Evolutionary conservation across 2,329 filamentous ascomycete species (phyloP).

Genomic region (Beauveria sp.): DNA sequence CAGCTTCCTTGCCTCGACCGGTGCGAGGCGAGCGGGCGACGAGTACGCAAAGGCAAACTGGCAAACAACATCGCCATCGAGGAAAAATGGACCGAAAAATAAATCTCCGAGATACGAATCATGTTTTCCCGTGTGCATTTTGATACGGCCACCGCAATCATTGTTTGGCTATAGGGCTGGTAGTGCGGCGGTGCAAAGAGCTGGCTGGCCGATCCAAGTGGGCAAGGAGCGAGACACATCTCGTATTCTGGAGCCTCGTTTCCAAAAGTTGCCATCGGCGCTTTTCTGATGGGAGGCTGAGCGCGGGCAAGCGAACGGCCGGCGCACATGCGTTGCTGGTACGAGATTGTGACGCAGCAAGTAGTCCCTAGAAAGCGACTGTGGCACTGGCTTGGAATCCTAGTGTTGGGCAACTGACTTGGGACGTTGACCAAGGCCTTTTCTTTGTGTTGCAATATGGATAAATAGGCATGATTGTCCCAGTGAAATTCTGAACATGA

Average conservation of each 20-base stretch:
- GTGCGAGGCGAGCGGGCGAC: too few relatives aligned
- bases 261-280: background rate
- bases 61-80: background rate
- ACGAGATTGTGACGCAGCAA: constrained; percentile 1
- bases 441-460: background rate
- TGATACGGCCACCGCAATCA: too few relatives aligned
- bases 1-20: background rate
- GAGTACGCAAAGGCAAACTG: background rate
- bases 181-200: background rate
- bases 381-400: background rate
- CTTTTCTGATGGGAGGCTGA: background rate
- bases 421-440: background rate
- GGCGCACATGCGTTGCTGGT: background rate
- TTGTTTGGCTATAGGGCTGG: background rate
- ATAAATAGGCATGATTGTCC: background rate
- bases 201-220: background rate
- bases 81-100: background rate
- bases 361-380: background rate
- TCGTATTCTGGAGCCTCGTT: background rate
- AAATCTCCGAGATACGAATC: background rate
- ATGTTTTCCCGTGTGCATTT: background rate
- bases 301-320: background rate
- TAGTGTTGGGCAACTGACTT: background rate
- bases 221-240: background rate
- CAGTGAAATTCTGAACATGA: background rate